Percentiles rank a stretch among this genome's conserved stretches.
Conservation (phyloP, 2,329 filamentous ascomycete species). For the Pseudogymnoascus sp. region DNA sequence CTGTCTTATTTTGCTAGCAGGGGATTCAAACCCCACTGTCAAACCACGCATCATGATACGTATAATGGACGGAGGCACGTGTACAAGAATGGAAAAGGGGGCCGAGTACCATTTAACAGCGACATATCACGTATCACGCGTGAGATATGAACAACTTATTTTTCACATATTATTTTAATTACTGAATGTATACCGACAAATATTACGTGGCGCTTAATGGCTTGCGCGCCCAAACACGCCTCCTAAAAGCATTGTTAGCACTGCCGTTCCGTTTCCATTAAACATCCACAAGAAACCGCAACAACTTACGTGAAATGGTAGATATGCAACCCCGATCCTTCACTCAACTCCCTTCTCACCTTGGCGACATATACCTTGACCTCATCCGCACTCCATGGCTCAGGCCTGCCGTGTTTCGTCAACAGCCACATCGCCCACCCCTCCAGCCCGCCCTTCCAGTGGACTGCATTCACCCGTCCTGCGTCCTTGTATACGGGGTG, state of each 20-base stretch:
- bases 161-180: neutral
- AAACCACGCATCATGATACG: too few relatives aligned
- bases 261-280: neutral
- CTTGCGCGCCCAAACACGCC: neutral
- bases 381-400: conserved; percentile 22
- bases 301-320: conserved; percentile 1
- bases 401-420: conserved; percentile 22
- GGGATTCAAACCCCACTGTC: too few relatives aligned
- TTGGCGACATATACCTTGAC: conserved; percentile 21
- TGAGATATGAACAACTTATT: neutral
- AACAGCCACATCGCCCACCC: conserved; percentile 27
- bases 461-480: conserved; percentile 19
- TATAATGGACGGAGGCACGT: too few relatives aligned
- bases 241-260: neutral
- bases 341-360: conserved; percentile 20
- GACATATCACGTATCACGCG: neutral
- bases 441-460: conserved; percentile 26
- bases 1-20: too few relatives aligned
- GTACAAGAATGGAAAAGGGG: too few relatives aligned
- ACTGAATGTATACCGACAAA: neutral
- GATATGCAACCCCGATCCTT: conserved; percentile 2
- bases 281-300: neutral
- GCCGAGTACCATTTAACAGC: neutral
- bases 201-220: neutral
- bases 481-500: conserved; percentile 15